Percentiles rank a stretch among this genome's conserved stretches.
Evolutionary conservation across 345 rosid species (phyloP).

Genomic region (Iberis pinnata): DNA sequence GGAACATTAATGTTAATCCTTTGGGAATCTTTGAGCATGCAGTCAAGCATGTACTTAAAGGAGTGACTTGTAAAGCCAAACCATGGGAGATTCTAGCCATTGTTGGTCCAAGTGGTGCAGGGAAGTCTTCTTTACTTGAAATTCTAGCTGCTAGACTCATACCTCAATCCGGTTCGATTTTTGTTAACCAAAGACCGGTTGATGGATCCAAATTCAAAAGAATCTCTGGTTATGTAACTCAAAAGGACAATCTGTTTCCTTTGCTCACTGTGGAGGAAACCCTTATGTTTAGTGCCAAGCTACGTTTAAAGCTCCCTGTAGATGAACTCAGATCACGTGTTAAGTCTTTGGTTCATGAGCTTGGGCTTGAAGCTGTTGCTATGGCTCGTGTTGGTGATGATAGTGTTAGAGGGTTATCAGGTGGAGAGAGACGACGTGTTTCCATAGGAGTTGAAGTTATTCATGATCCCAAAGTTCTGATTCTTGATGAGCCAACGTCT

Average conservation of each 20-base stretch:
- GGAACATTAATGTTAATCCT: conserved; percentile 27
- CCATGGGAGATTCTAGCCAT: conserved; percentile 94
- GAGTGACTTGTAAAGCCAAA: conserved; percentile 71
- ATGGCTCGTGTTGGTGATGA: conserved; percentile 73
- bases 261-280: conserved; percentile 93
- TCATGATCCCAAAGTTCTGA: conserved; percentile 80
- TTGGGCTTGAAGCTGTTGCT: conserved; percentile 71
- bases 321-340: conserved; percentile 47
- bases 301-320: conserved; percentile 59
- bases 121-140: conserved; percentile 80
- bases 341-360: conserved; percentile 62
- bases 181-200: conserved; percentile 53
- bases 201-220: conserved; percentile 62
- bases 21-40: conserved; percentile 27
- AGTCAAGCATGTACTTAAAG: conserved; percentile 51
- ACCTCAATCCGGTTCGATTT: conserved; percentile 57
- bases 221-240: conserved; percentile 80
- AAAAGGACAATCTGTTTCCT: conserved; percentile 81
- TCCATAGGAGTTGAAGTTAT: conserved; percentile 90
- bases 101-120: conserved; percentile 96
- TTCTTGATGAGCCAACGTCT: conserved; percentile 97
- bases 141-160: conserved; percentile 61
- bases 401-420: conserved; percentile 78
- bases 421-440: conserved; percentile 93
- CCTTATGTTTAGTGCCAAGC: conserved; percentile 75